Base-by-base conservation (phyloP, 108 stramenopile species). In the Skeletonema grethae region DNA sequence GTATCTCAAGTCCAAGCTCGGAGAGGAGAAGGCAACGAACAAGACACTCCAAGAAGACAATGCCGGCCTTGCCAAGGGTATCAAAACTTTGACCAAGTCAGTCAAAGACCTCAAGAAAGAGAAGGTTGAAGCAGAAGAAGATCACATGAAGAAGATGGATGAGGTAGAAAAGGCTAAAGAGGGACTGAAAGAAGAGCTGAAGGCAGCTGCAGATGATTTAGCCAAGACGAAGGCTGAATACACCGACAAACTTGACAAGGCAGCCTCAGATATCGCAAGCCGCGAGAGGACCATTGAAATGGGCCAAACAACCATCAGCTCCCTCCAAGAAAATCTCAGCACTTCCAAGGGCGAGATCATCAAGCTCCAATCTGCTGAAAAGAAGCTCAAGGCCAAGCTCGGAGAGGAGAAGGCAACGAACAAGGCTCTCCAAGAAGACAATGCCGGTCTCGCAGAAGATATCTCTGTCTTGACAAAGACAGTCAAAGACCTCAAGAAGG, bases 401-500 rank as follows among this genome's bases (percentile, higher is more conserved):
- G 22, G n/a, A 8, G 50, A 53, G 50, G 50, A 53, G 22, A 53
- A 53, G 22, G 8, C 50, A 5, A 53, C 50, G 1, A 53, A 53
- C 22, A 53, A 53, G 50, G 20, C 20, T 0, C 50, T 53, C 7
- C 18, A 53, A 53, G 22, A 53, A 20, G 50, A 53, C 9, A 53
- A 53, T 22, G 7, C 22, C 1, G 50, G 50, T 7, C 20, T 53
- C 7, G 50, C 50, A 53, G 22, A 53, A 22, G 50, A 16, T 5
- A 24, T 53, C 22, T 1, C 50, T 2, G 22, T 22, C 5, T 53
- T 53, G 20, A 24, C 20, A 4, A 53, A 24, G 50, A 18, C 50
- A 22, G 50, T 53, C 8, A 53, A 53, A 53, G 50, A 53, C 22
- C 65, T 29, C 50, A 66, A 66, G 65, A 66, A 66, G 25, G 57